Percentiles rank a stretch among this genome's conserved stretches.
phyloP scores from a whole-genome alignment of 257 asterid genomes.

The Solanum ahanhuiri region DNA sequence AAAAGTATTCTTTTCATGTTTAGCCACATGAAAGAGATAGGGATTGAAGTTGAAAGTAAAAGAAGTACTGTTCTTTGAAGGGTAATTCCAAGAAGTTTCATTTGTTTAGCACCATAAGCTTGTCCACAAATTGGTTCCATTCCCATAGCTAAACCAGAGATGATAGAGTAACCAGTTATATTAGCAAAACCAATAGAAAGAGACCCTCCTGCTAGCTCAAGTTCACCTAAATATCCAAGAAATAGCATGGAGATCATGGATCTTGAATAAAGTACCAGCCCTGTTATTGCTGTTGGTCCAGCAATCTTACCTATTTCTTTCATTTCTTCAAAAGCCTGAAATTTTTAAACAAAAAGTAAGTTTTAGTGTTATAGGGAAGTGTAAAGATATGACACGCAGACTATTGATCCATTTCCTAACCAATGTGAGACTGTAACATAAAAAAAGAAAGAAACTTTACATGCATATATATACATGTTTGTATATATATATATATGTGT shows the following conservation, averaged over 20 bases:
- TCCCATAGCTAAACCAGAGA: conserved; percentile 95
- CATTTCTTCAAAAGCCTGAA: conserved; percentile 66
- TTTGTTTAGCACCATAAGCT: conserved; percentile 84
- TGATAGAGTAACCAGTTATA: conserved; percentile 93
- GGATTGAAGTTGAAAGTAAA: conserved; percentile 59
- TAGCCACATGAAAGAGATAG: conserved; percentile 78
- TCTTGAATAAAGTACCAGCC: conserved; percentile 65
- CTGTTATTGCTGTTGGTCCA: conserved; percentile 74
- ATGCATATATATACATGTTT: background rate
- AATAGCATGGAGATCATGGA: conserved; percentile 95
- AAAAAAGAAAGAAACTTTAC: background rate
- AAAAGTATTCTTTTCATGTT: conserved; percentile 62
- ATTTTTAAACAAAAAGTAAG: background rate
- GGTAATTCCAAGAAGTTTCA: conserved; percentile 79
- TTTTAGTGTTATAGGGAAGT: background rate
- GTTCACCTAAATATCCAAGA: conserved; percentile 85
- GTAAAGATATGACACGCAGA: background rate
- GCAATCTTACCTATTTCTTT: conserved; percentile 80
- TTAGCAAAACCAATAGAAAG: conserved; percentile 91
- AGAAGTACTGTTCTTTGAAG: conserved; percentile 81
- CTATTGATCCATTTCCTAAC: background rate
- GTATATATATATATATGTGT: background rate
- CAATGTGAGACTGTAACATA: background rate
- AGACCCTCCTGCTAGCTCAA: conserved; percentile 88
- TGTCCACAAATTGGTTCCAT: conserved; percentile 99